phyloP scores from a whole-genome alignment of 345 rosid genomes.

The Limnanthes douglasii region DNA sequence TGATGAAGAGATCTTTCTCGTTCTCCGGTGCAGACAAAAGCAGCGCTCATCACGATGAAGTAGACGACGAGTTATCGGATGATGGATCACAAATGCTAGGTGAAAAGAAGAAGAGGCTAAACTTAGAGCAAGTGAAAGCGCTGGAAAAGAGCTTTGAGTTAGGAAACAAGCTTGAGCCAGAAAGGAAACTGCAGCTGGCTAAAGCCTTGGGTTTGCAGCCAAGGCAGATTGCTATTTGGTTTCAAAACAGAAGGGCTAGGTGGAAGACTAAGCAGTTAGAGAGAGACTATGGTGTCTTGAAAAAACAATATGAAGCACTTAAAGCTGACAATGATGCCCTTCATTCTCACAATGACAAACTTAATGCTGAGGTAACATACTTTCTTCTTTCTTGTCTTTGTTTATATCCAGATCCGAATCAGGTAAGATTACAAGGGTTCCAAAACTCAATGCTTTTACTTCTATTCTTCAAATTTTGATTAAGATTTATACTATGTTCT shows the following conservation, averaged over 20 bases:
- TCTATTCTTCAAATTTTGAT: too few relatives aligned
- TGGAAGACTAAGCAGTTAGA: slow-evolving; percentile 77
- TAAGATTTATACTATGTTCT: too few relatives aligned
- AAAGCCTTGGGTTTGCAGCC: slow-evolving; percentile 57
- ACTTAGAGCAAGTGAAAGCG: slow-evolving; percentile 57
- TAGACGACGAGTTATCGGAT: slow-evolving; percentile 62
- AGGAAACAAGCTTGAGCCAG: slow-evolving; percentile 73
- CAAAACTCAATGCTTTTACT: too few relatives aligned
- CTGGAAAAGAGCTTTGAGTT: slow-evolving; percentile 63
- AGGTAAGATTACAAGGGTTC: too few relatives aligned
- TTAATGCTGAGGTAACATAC: slow-evolving; percentile 61
- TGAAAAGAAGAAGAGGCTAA: slow-evolving; percentile 74
- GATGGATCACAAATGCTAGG: slow-evolving; percentile 60
- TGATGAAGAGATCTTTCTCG: slow-evolving; percentile 78
- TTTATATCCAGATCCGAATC: too few relatives aligned
- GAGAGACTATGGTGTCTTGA: slow-evolving; percentile 49
- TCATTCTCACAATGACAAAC: slow-evolving; percentile 46
- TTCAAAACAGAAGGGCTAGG: slow-evolving; percentile 63
- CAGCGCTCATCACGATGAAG: slow-evolving; percentile 26
- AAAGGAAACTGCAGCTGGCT: slow-evolving; percentile 58
- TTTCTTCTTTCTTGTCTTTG: too few relatives aligned
- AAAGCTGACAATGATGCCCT: slow-evolving; percentile 59
- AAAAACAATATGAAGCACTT: slow-evolving; percentile 45
- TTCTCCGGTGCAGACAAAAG: slow-evolving; percentile 44
- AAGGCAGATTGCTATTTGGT: slow-evolving; percentile 65